Percentiles rank a stretch among this genome's conserved stretches.
These are phyloP conservation scores for Zasmidium citrigriseum DNA, from an alignment of 2,329 filamentous ascomycete species.

Conservation along the genomic window DNA sequence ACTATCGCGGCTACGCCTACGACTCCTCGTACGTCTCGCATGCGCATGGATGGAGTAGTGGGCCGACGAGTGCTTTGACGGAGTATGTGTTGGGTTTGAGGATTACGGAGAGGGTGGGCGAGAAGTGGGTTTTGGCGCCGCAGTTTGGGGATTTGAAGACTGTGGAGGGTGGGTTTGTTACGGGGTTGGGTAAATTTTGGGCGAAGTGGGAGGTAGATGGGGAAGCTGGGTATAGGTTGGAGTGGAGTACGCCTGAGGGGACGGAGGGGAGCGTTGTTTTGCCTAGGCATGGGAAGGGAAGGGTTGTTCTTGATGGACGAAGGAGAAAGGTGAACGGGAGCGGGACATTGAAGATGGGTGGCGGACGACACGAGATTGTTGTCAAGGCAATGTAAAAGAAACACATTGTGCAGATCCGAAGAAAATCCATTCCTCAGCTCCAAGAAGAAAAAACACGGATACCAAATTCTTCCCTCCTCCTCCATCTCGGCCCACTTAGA, in stretches of 20 bases:
- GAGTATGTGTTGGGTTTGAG: constrained; percentile 48
- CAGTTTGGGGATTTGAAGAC: constrained; percentile 46
- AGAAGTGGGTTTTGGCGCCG: constrained; percentile 46
- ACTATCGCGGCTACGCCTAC: constrained; percentile 29
- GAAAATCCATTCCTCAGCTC: neutral
- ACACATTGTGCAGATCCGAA: neutral
- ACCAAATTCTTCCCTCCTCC: too few relatives aligned
- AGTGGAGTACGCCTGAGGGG: constrained; percentile 29
- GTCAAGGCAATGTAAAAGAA: neutral
- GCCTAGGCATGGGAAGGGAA: constrained; percentile 15
- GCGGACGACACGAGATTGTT: constrained; percentile 1
- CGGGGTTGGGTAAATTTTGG: constrained; percentile 45
- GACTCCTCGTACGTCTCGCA: constrained; percentile 32
- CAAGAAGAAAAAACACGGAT: too few relatives aligned
- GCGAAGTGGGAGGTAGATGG: constrained; percentile 36
- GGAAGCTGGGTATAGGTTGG: constrained; percentile 20
- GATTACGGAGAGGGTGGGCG: constrained; percentile 43
- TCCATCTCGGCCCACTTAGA: too few relatives aligned
- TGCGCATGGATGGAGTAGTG: constrained; percentile 35
- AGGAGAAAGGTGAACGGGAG: neutral
- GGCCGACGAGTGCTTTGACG: constrained; percentile 46
- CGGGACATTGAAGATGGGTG: neutral
- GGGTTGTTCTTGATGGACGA: constrained; percentile 1
- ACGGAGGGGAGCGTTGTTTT: constrained; percentile 34
- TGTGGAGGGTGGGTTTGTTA: constrained; percentile 49